Evolutionary conservation across 306 rosid species (phyloP).

Genomic region (Ceratonia siliqua): DNA sequence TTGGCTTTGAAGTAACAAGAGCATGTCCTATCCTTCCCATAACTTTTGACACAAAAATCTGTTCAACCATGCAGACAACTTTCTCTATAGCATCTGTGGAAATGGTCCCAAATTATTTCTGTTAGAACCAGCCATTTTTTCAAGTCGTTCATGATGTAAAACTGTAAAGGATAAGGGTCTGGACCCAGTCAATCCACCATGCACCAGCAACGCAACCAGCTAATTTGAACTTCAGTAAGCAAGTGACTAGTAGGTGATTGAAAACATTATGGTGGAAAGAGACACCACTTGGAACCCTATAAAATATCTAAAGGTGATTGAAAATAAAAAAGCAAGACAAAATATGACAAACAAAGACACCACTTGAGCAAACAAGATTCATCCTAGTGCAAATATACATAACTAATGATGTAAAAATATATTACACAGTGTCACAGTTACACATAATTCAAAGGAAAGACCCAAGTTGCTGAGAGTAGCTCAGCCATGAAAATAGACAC

Average conservation of each 20-base stretch:
- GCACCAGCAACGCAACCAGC: too few relatives aligned
- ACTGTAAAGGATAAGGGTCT: too few relatives aligned
- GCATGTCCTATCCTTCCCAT: conserved; percentile 6
- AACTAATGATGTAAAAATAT: neutral
- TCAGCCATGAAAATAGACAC: neutral
- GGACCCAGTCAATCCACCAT: too few relatives aligned
- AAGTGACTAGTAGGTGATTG: neutral
- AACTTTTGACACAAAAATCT: neutral
- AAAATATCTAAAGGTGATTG: neutral
- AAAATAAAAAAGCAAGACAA: too few relatives aligned
- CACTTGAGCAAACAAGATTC: neutral
- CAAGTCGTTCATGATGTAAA: neutral
- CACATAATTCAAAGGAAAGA: neutral
- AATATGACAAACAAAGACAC: neutral
- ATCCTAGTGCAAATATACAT: neutral
- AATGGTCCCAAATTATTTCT: neutral
- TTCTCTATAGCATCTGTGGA: neutral
- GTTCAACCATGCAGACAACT: neutral
- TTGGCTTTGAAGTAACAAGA: neutral
- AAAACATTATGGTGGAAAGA: neutral
- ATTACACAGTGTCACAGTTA: neutral
- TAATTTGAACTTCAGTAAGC: neutral
- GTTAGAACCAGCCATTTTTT: neutral
- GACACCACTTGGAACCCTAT: neutral
- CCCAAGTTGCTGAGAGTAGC: neutral